Base-by-base conservation (phyloP, 495 filamentous ascomycete species). In the Cairneyella variabilis region DNA sequence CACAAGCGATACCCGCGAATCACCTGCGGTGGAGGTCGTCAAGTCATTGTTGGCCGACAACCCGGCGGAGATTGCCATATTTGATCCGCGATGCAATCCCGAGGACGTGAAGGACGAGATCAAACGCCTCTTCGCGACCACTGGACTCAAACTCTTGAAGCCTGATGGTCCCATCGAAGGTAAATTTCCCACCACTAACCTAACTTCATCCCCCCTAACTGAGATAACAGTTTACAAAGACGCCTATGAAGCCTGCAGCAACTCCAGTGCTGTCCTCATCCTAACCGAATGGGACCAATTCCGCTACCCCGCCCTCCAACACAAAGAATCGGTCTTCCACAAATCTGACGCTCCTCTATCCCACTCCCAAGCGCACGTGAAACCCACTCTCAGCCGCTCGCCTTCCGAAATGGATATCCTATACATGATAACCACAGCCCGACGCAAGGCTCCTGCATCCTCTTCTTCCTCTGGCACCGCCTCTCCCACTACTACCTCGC, bases 1-100 rank as follows among this genome's bases (percentile, higher is more conserved):
- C 56, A 91, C 88, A 1, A 79, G 80, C 11, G 88, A 92, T 64
- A 87, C 83, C 7, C 76, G 89, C 3, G 86, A 90, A 61, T 82
- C 79, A 39, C 75, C 84, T 2, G 83, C 88, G 0, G 76, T 89
- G 10, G 78, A 80, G 21, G 71, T 91, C 34, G 77, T 90, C 58
- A 80, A 75, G 45, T 69, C 72, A 23, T 64, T 92, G 21, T 69
- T 83, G n/a, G 73, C 76, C 8, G 89, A 91, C 63, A 68, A 75
- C 43, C 79, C 80, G 18, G 70, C 65, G 10, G 77, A 84, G 54
- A 78, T 91, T 30, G 71, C 84, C 20, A 82, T 91, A 48, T 91
- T 84, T 64, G 89, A 91, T 51, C 88, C 88, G 0, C 77, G 73
- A 51, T 84, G 81, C 54, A 71, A 74, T 8, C 53, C 69, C 3